Conservation (phyloP, 129 eudicot species). For the Erigeron canadensis region DNA sequence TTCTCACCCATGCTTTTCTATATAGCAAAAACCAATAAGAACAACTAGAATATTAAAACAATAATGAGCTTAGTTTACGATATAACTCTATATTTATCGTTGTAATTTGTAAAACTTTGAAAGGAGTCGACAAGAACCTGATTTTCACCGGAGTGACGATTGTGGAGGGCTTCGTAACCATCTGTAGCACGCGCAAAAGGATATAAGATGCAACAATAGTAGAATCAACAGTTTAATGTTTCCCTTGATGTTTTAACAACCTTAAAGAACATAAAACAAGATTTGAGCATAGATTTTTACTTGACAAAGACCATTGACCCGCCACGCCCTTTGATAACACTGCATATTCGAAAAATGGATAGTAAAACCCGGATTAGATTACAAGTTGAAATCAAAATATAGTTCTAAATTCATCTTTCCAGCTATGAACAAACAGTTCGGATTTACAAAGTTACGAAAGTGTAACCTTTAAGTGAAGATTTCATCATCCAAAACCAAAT, state of each 20-base stretch:
- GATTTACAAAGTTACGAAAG: background rate
- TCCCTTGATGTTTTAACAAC: slow-evolving; percentile 12
- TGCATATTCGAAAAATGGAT: slow-evolving; percentile 18
- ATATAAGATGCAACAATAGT: background rate
- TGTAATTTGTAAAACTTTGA: background rate
- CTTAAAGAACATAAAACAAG: slow-evolving; percentile 32
- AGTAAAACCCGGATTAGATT: slow-evolving; percentile 11
- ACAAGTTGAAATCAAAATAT: background rate
- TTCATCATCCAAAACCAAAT: slow-evolving; percentile 9
- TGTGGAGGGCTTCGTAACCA: slow-evolving; percentile 25
- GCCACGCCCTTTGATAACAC: slow-evolving; percentile 35
- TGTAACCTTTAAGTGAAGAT: background rate
- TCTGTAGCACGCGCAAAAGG: slow-evolving; percentile 25
- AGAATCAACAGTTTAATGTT: slow-evolving; percentile 13
- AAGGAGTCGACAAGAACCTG: slow-evolving; percentile 31
- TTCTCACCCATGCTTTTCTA: slow-evolving; percentile 5
- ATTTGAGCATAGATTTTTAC: slow-evolving; percentile 47
- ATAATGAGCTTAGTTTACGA: background rate
- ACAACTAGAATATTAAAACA: background rate
- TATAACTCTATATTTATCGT: background rate
- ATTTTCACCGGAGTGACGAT: slow-evolving; percentile 29
- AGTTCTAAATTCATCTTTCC: background rate
- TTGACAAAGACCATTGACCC: slow-evolving; percentile 46
- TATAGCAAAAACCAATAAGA: background rate
- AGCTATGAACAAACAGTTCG: background rate